Conservation (phyloP, 352 stramenopile species). For the Phytophthora lateralis region DNA sequence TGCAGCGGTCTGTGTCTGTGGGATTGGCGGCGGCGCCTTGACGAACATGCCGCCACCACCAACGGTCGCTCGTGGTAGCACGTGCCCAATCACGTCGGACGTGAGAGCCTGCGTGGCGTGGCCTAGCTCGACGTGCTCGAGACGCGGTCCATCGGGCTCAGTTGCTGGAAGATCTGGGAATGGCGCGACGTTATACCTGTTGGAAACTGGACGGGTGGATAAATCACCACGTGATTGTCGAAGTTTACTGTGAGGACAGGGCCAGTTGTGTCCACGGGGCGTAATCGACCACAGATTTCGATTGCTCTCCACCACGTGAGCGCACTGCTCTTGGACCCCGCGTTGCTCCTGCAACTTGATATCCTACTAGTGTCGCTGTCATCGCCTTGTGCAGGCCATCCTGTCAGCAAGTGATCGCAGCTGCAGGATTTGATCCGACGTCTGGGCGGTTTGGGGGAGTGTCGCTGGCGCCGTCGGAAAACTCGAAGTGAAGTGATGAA, state of each 20-base stretch:
- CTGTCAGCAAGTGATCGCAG: background rate
- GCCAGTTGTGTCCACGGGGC: background rate
- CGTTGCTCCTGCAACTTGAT: background rate
- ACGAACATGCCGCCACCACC: constrained; percentile 2
- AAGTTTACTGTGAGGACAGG: background rate
- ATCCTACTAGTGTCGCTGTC: constrained; percentile 1
- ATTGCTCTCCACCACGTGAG: constrained; percentile 12
- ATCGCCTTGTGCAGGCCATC: background rate
- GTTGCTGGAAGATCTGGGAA: background rate
- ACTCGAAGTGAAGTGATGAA: constrained; percentile 16
- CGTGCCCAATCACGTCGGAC: constrained; percentile 24
- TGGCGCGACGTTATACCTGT: constrained; percentile 12
- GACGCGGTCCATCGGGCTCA: constrained; percentile 16
- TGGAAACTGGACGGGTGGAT: background rate
- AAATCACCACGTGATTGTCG: constrained; percentile 1
- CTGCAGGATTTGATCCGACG: constrained; percentile 12
- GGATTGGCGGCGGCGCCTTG: background rate
- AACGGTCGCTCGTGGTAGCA: constrained; percentile 17
- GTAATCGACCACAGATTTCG: constrained; percentile 3
- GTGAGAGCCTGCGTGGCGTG: constrained; percentile 6
- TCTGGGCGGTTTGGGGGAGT: constrained; percentile 8
- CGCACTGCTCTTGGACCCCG: background rate
- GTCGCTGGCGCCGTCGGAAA: constrained; percentile 5
- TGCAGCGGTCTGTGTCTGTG: background rate
- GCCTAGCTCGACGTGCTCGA: constrained; percentile 23